phyloP scores from a whole-genome alignment of 345 rosid genomes.

The Rhodomyrtus tomentosa region DNA sequence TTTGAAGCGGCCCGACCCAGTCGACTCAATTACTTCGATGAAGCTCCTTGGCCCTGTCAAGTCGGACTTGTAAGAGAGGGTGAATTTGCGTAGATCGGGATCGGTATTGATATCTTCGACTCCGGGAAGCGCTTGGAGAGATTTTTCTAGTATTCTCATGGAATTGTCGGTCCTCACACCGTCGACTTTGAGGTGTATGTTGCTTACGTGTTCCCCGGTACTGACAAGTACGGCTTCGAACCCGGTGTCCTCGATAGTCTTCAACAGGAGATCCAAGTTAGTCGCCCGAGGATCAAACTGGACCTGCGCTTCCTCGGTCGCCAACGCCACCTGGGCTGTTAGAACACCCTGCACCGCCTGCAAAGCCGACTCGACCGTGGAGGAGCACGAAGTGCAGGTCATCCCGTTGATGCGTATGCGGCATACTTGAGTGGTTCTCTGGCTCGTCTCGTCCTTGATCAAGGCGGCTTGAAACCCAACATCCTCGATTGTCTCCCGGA shows the following conservation, averaged over 20 bases:
- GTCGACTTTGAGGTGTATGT: slow-evolving; percentile 61
- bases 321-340: slow-evolving; percentile 72
- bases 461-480: slow-evolving; percentile 66
- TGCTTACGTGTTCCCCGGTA: slow-evolving; percentile 57
- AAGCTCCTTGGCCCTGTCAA: slow-evolving; percentile 75
- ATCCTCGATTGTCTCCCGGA: slow-evolving; percentile 81
- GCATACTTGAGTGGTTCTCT: slow-evolving; percentile 50
- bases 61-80: slow-evolving; percentile 60
- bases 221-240: slow-evolving; percentile 67
- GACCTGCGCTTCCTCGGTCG: slow-evolving; percentile 82
- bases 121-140: slow-evolving; percentile 86
- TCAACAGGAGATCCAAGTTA: slow-evolving; percentile 23
- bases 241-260: slow-evolving; percentile 51
- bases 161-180: slow-evolving; percentile 44
- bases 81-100: slow-evolving; percentile 24
- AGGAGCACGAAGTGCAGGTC: slow-evolving; percentile 85
- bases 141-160: slow-evolving; percentile 35
- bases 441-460: slow-evolving; percentile 38
- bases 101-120: slow-evolving; percentile 29
- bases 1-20: slow-evolving; percentile 55
- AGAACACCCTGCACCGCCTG: slow-evolving; percentile 52
- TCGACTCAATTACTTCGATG: slow-evolving; percentile 66
- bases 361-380: slow-evolving; percentile 58
- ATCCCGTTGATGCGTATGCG: slow-evolving; percentile 69
- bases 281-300: slow-evolving; percentile 47